phyloP scores from a whole-genome alignment of 805 yeast genomes.

The Nakazawaea molendinolei region DNA sequence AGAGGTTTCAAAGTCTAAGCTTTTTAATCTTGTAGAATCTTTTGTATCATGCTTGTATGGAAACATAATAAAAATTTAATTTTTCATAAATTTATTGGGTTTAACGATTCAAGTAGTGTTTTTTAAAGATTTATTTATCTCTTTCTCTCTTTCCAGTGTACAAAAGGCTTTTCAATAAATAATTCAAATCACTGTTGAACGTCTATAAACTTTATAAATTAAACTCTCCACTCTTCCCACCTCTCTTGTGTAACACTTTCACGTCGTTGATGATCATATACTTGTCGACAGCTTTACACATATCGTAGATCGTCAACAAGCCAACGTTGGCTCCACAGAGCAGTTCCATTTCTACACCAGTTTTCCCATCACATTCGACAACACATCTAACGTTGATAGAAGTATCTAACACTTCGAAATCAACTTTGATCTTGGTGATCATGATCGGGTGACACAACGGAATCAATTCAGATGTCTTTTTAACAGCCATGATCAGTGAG shows the following conservation, averaged over 20 bases:
- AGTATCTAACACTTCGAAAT: conserved; percentile 21
- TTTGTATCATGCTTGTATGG: too few species aligned
- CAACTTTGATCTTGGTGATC: conserved; percentile 33
- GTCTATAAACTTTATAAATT: neutral
- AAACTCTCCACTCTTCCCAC: conserved; percentile 31
- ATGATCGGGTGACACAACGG: conserved; percentile 45
- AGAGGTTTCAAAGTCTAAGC: conserved; percentile 99
- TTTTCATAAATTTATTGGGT: too few species aligned
- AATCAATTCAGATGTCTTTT: conserved; percentile 37
- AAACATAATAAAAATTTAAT: too few species aligned
- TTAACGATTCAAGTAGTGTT: too few species aligned
- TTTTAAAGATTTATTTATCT: too few species aligned
- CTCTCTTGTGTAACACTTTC: conserved; percentile 32
- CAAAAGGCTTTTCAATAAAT: conserved; percentile 1
- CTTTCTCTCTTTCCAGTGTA: too few species aligned
- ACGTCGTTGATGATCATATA: conserved; percentile 33
- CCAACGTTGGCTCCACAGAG: conserved; percentile 37
- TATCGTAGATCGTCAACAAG: conserved; percentile 44
- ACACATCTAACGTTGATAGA: conserved; percentile 27
- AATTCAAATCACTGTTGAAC: neutral
- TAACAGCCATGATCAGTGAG: conserved; percentile 47
- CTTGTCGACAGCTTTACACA: conserved; percentile 54
- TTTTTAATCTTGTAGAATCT: conserved; percentile 12
- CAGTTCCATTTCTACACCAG: conserved; percentile 58
- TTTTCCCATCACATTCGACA: conserved; percentile 41